These are phyloP conservation scores for Schizonepeta tenuifolia DNA, from an alignment of 257 asterid species.

Conservation along the genomic window DNA sequence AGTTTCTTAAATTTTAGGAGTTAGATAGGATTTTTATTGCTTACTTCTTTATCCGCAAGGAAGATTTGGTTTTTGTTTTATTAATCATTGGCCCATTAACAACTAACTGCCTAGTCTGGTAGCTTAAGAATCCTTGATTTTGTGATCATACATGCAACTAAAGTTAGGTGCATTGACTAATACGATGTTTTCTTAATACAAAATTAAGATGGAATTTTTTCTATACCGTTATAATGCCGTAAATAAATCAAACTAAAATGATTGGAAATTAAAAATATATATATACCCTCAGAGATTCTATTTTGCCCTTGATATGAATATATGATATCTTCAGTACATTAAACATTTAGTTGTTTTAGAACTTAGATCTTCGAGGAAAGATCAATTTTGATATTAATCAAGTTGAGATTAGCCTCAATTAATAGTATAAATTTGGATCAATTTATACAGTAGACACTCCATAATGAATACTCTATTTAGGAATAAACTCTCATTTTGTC, in stretches of 20 bases:
- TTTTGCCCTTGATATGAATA: neutral
- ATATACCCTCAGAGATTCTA: neutral
- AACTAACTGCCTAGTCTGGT: conserved; percentile 2
- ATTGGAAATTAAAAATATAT: neutral
- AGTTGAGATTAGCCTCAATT: no score
- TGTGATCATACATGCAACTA: neutral
- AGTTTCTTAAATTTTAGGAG: neutral
- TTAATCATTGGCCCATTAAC: conserved; percentile 15
- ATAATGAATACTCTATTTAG: no score
- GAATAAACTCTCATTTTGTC: no score
- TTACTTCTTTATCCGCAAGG: neutral
- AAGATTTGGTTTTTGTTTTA: neutral
- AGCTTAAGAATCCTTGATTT: conserved; percentile 5
- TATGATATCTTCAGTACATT: no score
- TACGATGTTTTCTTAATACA: neutral
- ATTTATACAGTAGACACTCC: no score
- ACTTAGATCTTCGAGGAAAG: no score
- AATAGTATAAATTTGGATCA: no score
- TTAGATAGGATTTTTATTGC: neutral
- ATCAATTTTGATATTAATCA: no score
- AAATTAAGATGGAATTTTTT: neutral
- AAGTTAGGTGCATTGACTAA: neutral
- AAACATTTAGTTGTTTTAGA: no score
- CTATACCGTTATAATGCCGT: neutral
- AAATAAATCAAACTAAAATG: neutral